These are phyloP conservation scores for Sugiyamaella valdiviana DNA, from an alignment of 805 yeast genomes.

Conservation along the genomic window DNA sequence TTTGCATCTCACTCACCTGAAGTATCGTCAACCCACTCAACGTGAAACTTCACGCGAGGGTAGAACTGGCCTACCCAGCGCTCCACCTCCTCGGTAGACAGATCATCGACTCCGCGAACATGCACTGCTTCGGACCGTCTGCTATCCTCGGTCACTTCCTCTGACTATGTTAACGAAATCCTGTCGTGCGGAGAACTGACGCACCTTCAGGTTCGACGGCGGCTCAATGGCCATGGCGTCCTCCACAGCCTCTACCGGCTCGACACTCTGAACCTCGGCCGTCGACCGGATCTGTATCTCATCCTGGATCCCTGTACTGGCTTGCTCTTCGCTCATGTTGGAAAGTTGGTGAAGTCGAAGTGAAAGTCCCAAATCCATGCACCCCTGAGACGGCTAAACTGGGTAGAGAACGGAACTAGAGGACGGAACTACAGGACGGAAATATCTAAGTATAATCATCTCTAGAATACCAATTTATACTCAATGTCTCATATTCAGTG, in stretches of 20 bases:
- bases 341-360: background rate
- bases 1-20: conserved; percentile 34
- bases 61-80: conserved; percentile 45
- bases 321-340: background rate
- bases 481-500: background rate
- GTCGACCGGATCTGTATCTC: background rate
- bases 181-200: background rate
- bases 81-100: conserved; percentile 56
- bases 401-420: background rate
- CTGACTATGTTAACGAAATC: background rate
- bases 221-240: conserved; percentile 8
- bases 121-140: conserved; percentile 36
- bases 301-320: background rate
- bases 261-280: background rate
- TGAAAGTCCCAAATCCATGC: background rate
- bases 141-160: background rate
- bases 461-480: background rate
- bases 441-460: background rate
- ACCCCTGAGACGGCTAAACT: background rate
- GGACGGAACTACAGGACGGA: background rate
- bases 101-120: conserved; percentile 56
- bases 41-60: conserved; percentile 32
- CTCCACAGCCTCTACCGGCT: background rate
- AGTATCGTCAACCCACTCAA: conserved; percentile 66
- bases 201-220: conserved; percentile 3